phyloP scores from a whole-genome alignment of 805 yeast species.

The Naumovozyma castellii region DNA sequence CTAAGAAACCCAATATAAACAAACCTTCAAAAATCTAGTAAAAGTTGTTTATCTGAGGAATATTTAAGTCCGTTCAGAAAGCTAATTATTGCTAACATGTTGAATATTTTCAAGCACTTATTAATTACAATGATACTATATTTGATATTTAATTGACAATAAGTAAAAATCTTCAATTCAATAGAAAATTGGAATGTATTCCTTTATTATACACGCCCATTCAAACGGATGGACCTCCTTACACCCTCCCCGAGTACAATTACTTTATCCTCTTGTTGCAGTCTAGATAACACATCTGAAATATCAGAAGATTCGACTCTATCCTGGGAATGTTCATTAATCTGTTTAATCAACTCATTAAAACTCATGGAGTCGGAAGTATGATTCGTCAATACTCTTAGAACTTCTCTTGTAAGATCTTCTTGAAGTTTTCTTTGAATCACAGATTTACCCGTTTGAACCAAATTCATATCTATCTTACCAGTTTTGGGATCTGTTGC shows the following conservation, averaged over 20 bases:
- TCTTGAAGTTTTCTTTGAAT: constrained; percentile 73
- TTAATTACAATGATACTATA: no score
- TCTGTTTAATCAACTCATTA: constrained; percentile 45
- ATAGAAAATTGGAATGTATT: no score
- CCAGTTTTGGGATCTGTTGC: constrained; percentile 98
- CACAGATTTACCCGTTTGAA: constrained; percentile 89
- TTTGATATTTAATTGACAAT: no score
- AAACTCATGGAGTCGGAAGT: constrained; percentile 44
- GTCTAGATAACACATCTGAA: constrained; percentile 53
- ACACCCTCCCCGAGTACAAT: constrained; percentile 64
- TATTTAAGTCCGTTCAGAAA: no score
- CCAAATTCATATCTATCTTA: constrained; percentile 91
- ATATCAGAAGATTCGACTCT: constrained; percentile 65
- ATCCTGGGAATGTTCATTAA: constrained; percentile 51
- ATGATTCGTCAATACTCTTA: constrained; percentile 43
- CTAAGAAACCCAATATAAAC: no score
- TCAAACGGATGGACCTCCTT: constrained; percentile 46
- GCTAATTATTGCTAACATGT: no score
- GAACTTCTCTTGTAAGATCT: constrained; percentile 56
- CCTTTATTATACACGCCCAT: constrained; percentile 23
- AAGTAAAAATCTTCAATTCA: no score
- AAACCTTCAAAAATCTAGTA: no score
- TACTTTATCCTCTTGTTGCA: constrained; percentile 64
- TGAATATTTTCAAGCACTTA: no score
- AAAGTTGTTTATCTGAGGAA: no score